phyloP scores from a whole-genome alignment of 177 flowering plant genomes.

The Vitis hybrid region DNA sequence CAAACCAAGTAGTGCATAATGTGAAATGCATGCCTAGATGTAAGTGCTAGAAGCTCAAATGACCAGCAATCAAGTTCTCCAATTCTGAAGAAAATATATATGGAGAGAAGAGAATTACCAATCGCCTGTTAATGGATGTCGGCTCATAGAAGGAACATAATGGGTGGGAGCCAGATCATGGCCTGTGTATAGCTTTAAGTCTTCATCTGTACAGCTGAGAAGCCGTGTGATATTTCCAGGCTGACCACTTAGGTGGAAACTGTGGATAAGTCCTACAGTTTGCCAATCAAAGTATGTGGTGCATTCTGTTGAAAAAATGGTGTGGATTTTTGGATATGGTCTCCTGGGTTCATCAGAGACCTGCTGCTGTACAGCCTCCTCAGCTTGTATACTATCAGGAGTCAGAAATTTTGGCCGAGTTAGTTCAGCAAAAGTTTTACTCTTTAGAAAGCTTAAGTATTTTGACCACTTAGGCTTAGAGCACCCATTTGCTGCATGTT shows the following conservation, averaged over 20 bases:
- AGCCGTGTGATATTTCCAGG: conserved; percentile 95
- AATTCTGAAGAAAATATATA: neutral
- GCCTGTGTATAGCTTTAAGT: conserved; percentile 67
- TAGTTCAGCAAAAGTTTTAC: conserved; percentile 73
- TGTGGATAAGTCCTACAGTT: conserved; percentile 94
- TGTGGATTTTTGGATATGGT: conserved; percentile 81
- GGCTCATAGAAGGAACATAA: conserved; percentile 98
- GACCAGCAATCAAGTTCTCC: neutral
- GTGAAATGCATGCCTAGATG: neutral
- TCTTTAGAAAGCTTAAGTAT: conserved; percentile 86
- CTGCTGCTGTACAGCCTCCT: conserved; percentile 29
- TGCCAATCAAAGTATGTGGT: conserved; percentile 96
- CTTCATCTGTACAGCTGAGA: conserved; percentile 93
- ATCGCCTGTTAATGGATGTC: conserved; percentile 92
- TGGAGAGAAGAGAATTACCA: conserved; percentile 51
- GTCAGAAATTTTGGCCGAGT: conserved; percentile 65
- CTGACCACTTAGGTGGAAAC: conserved; percentile 91
- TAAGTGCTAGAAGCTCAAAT: neutral
- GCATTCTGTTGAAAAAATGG: conserved; percentile 92
- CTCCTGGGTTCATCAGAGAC: conserved; percentile 28
- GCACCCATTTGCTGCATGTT: conserved; percentile 80
- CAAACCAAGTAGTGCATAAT: neutral
- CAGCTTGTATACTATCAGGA: conserved; percentile 28
- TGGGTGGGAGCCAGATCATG: conserved; percentile 97
- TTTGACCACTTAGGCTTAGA: conserved; percentile 84